These are phyloP conservation scores for Globisporangium solare DNA, from an alignment of 352 stramenopile species.

Conservation along the genomic window DNA sequence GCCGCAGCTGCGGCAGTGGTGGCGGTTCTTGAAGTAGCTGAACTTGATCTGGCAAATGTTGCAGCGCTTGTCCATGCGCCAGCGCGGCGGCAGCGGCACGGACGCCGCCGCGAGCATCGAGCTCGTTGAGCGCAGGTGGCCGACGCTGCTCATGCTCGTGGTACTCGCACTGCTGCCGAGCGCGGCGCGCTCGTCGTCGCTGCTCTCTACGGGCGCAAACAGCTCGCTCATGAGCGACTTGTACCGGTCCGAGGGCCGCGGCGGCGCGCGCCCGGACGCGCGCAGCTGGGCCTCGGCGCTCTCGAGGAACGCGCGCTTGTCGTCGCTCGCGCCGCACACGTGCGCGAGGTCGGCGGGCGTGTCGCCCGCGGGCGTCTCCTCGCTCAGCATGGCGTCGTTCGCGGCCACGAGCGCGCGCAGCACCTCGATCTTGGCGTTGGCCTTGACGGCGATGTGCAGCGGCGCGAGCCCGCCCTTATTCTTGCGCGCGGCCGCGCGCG, in stretches of 20 bases:
- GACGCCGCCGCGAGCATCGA: slow-evolving; percentile 14
- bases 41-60: slow-evolving; percentile 85
- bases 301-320: slow-evolving; percentile 46
- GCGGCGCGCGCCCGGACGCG: slow-evolving; percentile 34
- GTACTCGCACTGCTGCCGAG: background rate
- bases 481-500: slow-evolving; percentile 42
- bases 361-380: slow-evolving; percentile 69
- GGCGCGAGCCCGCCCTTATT: slow-evolving; percentile 78
- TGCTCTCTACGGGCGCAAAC: background rate
- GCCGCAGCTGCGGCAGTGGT: slow-evolving; percentile 88
- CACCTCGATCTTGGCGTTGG: slow-evolving; percentile 61
- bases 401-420: slow-evolving; percentile 45
- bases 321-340: slow-evolving; percentile 38
- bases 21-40: slow-evolving; percentile 78
- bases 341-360: slow-evolving; percentile 61
- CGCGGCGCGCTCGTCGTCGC: too few species aligned
- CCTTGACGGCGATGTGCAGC: slow-evolving; percentile 82
- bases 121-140: slow-evolving; percentile 26
- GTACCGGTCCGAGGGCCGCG: slow-evolving; percentile 44
- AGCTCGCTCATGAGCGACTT: slow-evolving; percentile 21
- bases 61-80: slow-evolving; percentile 72
- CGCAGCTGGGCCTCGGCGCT: slow-evolving; percentile 41
- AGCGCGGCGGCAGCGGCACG: slow-evolving; percentile 51
- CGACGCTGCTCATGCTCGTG: slow-evolving; percentile 9
- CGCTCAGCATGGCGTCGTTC: slow-evolving; percentile 45